Evolutionary conservation across 208 protist genomes (phyloP).

Genomic region (Acanthamoeba rhysodes): DNA sequence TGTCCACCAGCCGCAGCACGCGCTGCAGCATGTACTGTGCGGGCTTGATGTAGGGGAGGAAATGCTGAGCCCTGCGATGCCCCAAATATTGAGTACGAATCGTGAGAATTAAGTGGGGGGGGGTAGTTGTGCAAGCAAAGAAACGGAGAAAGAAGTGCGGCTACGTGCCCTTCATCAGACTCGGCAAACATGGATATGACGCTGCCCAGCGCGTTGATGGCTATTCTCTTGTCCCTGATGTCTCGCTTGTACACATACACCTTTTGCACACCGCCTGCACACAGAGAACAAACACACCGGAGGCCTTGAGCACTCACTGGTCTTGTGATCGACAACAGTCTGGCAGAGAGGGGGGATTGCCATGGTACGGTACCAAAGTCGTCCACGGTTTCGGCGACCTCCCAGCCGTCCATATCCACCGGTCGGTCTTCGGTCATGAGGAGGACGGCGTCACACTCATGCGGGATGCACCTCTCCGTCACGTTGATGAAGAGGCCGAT

Average conservation of each 20-base stretch:
- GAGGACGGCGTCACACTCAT: neutral
- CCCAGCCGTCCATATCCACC: constrained; percentile 59
- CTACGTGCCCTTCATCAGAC: constrained; percentile 15
- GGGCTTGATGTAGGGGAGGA: constrained; percentile 2
- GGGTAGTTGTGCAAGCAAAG: neutral
- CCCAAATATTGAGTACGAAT: neutral
- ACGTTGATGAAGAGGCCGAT: constrained; percentile 8
- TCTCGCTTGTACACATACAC: constrained; percentile 28
- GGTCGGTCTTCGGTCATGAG: constrained; percentile 56
- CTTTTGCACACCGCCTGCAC: constrained; percentile 43
- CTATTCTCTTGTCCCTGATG: constrained; percentile 49
- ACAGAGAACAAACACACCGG: neutral
- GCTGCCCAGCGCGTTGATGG: neutral
- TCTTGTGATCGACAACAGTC: neutral
- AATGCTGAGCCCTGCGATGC: neutral
- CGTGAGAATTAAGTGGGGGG: neutral
- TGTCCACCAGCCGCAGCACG: constrained; percentile 35
- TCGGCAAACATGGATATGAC: neutral
- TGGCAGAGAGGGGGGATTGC: too few relatives aligned
- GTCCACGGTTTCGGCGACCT: constrained; percentile 31
- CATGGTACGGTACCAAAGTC: neutral
- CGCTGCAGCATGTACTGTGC: constrained; percentile 15
- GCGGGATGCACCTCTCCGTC: neutral
- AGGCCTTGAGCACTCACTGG: neutral
- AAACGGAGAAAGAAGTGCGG: neutral